Conservation (phyloP, 1,139 yeast species). For the Geotrichum aggregatum region DNA sequence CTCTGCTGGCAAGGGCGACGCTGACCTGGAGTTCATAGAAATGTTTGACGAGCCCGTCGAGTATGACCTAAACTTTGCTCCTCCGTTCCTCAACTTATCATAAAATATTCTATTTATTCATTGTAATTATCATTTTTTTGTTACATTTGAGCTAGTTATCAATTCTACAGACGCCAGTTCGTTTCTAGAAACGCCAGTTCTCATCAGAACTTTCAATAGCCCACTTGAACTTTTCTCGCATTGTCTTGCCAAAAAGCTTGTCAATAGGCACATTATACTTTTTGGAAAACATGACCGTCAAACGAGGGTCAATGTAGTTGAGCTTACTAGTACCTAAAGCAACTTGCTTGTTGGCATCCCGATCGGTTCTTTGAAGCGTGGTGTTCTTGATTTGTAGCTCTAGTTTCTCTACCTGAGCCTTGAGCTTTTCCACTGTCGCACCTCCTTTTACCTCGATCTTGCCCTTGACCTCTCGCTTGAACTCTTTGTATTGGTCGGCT, state of each 20-base stretch:
- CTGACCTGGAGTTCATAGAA: slow-evolving; percentile 61
- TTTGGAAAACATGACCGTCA: slow-evolving; percentile 85
- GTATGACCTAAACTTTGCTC: slow-evolving; percentile 33
- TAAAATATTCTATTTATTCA: not conserved
- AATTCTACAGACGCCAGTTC: not conserved
- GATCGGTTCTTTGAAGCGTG: slow-evolving; percentile 74
- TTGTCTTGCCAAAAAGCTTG: slow-evolving; percentile 82
- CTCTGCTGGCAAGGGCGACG: slow-evolving; percentile 90
- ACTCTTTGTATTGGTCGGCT: slow-evolving; percentile 53
- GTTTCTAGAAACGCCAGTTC: slow-evolving; percentile 68
- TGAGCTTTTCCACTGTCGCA: slow-evolving; percentile 65
- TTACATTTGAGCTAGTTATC: not conserved
- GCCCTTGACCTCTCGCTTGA: slow-evolving; percentile 55
- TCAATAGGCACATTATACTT: slow-evolving; percentile 86
- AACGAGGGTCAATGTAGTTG: slow-evolving; percentile 92
- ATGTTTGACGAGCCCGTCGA: slow-evolving; percentile 31
- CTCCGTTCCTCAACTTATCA: slow-evolving; percentile 31
- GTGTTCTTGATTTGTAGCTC: slow-evolving; percentile 69
- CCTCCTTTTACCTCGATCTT: slow-evolving; percentile 52
- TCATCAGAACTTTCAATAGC: slow-evolving; percentile 89
- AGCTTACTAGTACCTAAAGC: slow-evolving; percentile 90
- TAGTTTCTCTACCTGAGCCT: slow-evolving; percentile 65
- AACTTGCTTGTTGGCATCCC: slow-evolving; percentile 90
- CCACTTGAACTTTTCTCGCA: slow-evolving; percentile 92
- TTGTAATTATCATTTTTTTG: not conserved